Conservation (phyloP, 768 basidiomycete genomes). For the Pisolithus albus region DNA sequence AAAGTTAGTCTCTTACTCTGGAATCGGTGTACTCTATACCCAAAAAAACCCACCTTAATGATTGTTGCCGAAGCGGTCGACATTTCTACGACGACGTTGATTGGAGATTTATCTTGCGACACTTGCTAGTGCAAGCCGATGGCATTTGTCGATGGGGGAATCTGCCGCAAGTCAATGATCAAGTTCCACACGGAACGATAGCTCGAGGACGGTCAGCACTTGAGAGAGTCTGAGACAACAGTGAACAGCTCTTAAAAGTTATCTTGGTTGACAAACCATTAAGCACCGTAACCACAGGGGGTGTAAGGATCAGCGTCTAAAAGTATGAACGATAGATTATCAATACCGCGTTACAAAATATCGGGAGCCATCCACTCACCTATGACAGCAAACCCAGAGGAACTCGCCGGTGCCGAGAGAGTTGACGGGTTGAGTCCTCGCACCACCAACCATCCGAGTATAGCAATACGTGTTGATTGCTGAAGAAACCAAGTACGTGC, state of each 20-base stretch:
- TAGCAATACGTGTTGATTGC: constrained; percentile 25
- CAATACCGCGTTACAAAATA: too few species aligned
- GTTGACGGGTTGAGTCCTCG: constrained; percentile 27
- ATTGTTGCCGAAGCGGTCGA: constrained; percentile 48
- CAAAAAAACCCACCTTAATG: constrained; percentile 47
- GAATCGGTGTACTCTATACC: not conserved
- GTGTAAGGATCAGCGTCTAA: constrained; percentile 67
- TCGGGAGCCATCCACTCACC: constrained; percentile 11
- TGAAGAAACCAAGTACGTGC: constrained; percentile 18
- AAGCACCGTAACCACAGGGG: constrained; percentile 45
- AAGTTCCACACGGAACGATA: constrained; percentile 66
- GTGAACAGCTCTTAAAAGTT: constrained; percentile 44
- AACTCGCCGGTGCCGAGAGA: constrained; percentile 24
- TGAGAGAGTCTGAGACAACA: not conserved
- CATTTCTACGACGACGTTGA: constrained; percentile 65
- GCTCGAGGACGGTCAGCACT: constrained; percentile 23
- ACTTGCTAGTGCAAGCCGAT: constrained; percentile 78
- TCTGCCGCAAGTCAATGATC: constrained; percentile 48
- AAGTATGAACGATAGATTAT: not conserved
- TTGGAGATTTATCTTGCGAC: constrained; percentile 63
- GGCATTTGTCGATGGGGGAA: constrained; percentile 43
- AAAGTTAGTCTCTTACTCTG: not conserved
- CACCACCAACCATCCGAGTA: constrained; percentile 30
- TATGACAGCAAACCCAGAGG: constrained; percentile 29
- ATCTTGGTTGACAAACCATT: constrained; percentile 51